Conservation (phyloP, 1,284 basidiomycete species). For the Tilletia caries region DNA sequence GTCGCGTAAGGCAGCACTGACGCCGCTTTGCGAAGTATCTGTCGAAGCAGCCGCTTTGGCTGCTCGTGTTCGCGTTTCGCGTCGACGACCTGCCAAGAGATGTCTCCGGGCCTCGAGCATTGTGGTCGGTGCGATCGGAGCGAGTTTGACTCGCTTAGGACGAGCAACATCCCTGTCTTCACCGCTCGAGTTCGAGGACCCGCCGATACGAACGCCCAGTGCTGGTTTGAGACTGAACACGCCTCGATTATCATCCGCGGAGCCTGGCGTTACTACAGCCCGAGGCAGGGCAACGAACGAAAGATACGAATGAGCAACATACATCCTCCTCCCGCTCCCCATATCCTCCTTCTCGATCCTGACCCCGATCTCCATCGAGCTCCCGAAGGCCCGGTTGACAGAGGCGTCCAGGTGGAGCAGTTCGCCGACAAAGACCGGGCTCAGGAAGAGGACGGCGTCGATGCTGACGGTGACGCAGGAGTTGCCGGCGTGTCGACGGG, state of each 20-base stretch:
- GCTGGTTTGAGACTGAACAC: conserved; percentile 19
- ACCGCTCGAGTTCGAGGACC: background rate
- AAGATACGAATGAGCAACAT: conserved; percentile 48
- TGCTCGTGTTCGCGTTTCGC: conserved; percentile 48
- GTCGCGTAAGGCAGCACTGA: background rate
- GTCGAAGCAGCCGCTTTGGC: conserved; percentile 26
- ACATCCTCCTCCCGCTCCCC: conserved; percentile 35
- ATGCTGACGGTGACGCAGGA: conserved; percentile 54
- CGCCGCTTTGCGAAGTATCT: background rate
- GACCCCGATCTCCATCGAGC: conserved; percentile 54
- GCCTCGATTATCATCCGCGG: conserved; percentile 15
- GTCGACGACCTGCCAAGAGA: conserved; percentile 53
- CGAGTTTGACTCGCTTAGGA: conserved; percentile 28
- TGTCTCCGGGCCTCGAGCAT: conserved; percentile 54
- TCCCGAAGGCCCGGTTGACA: conserved; percentile 55
- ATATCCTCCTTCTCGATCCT: conserved; percentile 50
- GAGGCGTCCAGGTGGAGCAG: conserved; percentile 51
- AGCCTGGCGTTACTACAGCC: conserved; percentile 23
- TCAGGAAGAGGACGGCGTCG: conserved; percentile 50
- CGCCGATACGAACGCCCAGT: background rate
- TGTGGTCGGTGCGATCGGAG: conserved; percentile 43
- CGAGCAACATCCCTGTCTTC: background rate
- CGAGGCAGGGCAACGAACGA: conserved; percentile 30
- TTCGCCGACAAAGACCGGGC: conserved; percentile 39
- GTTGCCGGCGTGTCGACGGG: conserved; percentile 51